phyloP scores from a whole-genome alignment of 2,329 filamentous ascomycete genomes.

The Furcasterigmium sp. region DNA sequence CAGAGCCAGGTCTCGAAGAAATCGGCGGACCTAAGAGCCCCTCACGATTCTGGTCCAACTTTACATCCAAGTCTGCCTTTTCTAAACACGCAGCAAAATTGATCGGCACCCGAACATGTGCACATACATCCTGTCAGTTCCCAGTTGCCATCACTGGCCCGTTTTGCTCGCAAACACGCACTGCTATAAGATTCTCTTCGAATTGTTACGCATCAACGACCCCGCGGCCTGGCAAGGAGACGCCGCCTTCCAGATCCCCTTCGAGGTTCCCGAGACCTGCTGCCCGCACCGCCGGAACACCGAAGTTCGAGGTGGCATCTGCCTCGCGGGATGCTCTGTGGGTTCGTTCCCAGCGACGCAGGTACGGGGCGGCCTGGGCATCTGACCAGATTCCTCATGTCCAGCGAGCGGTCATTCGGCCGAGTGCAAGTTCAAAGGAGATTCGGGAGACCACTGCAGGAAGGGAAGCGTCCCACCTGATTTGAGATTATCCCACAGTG shows the following conservation, averaged over 20 bases:
- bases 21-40: background rate
- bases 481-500: no score
- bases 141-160: conserved; percentile 20
- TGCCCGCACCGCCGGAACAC: conserved; percentile 19
- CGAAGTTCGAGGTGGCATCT: background rate
- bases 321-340: background rate
- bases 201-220: conserved; percentile 22
- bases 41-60: background rate
- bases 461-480: no score
- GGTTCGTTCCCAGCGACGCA: no score
- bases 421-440: no score
- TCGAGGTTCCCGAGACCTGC: conserved; percentile 17
- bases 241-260: conserved; percentile 16
- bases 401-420: no score
- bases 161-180: conserved; percentile 16
- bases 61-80: background rate
- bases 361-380: no score
- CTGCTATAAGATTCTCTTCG: conserved; percentile 15
- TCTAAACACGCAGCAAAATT: background rate
- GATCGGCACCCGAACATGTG: conserved; percentile 16
- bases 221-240: conserved; percentile 17
- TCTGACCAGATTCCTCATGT: no score
- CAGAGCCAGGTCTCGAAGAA: no score
- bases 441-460: no score
- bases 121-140: conserved; percentile 18